phyloP scores from a whole-genome alignment of 2,329 filamentous ascomycete species.

The Rutstroemia sp. region DNA sequence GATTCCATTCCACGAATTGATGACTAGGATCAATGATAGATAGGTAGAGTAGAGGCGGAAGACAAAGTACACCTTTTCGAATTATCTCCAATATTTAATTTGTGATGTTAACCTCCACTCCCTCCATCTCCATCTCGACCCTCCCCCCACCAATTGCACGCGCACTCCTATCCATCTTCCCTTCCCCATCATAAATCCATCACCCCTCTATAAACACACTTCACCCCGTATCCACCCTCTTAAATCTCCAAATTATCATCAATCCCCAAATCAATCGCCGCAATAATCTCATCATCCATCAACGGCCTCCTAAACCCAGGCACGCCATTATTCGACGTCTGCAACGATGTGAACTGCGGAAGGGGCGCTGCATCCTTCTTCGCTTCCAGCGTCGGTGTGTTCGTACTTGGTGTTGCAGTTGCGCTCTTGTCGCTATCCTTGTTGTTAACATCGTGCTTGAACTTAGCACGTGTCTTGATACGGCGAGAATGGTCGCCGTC shows the following conservation, averaged over 20 bases:
- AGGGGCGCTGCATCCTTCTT: constrained; percentile 38
- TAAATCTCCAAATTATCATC: constrained; percentile 59
- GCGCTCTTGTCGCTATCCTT: constrained; percentile 44
- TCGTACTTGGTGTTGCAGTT: constrained; percentile 41
- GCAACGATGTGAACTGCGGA: constrained; percentile 40
- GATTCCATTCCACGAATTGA: too few relatives aligned
- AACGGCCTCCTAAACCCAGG: constrained; percentile 69
- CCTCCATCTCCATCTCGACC: too few relatives aligned
- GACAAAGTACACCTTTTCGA: too few relatives aligned
- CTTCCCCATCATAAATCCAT: neutral
- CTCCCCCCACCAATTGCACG: too few relatives aligned
- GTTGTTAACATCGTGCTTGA: constrained; percentile 56
- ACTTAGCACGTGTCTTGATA: constrained; percentile 60
- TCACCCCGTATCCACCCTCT: neutral
- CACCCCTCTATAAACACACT: neutral
- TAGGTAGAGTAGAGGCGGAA: too few relatives aligned
- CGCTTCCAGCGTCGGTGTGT: constrained; percentile 37
- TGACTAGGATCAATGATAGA: too few relatives aligned
- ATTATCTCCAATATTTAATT: too few relatives aligned
- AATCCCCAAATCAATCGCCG: constrained; percentile 79
- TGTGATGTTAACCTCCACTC: too few relatives aligned
- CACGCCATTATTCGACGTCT: constrained; percentile 41
- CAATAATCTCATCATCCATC: constrained; percentile 90
- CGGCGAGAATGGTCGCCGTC: constrained; percentile 53
- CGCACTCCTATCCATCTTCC: too few relatives aligned